Conservation (phyloP, 2,329 filamentous ascomycete species). For the Colletotrichum sidae region DNA sequence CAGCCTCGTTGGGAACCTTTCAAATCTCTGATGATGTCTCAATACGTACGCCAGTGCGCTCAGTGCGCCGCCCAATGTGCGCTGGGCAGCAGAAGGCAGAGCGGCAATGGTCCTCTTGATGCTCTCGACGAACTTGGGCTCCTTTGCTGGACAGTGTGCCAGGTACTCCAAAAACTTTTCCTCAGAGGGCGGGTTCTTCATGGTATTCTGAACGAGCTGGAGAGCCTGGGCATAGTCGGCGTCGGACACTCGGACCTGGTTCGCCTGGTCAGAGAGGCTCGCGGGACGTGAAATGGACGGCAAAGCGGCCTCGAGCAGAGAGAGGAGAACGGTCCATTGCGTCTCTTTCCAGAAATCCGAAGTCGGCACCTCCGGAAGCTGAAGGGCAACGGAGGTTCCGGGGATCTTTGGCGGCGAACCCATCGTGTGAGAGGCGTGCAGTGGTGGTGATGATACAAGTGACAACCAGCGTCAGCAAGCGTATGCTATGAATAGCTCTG, state of each 20-base stretch:
- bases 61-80: slow-evolving; percentile 53
- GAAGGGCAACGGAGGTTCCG: not conserved
- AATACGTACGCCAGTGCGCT: slow-evolving; percentile 56
- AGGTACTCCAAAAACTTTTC: slow-evolving; percentile 65
- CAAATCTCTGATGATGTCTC: not conserved
- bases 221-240: slow-evolving; percentile 62
- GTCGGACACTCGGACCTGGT: slow-evolving; percentile 60
- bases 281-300: slow-evolving; percentile 66
- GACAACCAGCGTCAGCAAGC: too few species aligned
- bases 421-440: slow-evolving; percentile 17
- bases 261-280: slow-evolving; percentile 49
- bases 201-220: slow-evolving; percentile 47
- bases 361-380: slow-evolving; percentile 37
- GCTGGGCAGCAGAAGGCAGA: slow-evolving; percentile 47
- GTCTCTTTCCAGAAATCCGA: slow-evolving; percentile 55
- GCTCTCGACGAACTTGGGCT: slow-evolving; percentile 64
- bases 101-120: slow-evolving; percentile 56
- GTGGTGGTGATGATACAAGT: not conserved
- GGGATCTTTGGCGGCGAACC: slow-evolving; percentile 16
- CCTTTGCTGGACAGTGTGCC: slow-evolving; percentile 60
- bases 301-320: slow-evolving; percentile 69
- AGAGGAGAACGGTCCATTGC: slow-evolving; percentile 66
- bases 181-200: slow-evolving; percentile 53
- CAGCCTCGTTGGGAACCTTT: slow-evolving; percentile 6
- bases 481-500: too few species aligned